phyloP scores from a whole-genome alignment of 1,139 yeast genomes.

The Sugiyamaella sp. region DNA sequence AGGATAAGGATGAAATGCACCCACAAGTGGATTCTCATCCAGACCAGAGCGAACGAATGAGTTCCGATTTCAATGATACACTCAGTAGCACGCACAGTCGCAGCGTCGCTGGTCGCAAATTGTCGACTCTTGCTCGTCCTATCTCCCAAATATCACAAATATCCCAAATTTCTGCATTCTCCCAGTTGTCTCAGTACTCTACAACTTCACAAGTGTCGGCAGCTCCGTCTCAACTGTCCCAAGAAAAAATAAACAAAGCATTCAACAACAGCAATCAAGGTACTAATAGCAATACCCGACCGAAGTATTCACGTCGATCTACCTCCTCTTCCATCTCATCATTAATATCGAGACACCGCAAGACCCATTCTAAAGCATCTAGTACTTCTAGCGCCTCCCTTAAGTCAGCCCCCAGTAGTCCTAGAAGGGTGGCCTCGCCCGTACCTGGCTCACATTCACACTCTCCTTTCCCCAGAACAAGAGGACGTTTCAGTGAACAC shows the following conservation, averaged over 20 bases:
- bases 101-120: not conserved
- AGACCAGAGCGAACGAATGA: not conserved
- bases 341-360: constrained; percentile 31
- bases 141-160: constrained; percentile 68
- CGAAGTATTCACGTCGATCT: constrained; percentile 35
- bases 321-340: constrained; percentile 43
- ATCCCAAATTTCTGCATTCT: constrained; percentile 61
- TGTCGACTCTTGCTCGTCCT: constrained; percentile 49
- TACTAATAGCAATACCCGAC: constrained; percentile 23
- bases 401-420: constrained; percentile 31
- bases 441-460: constrained; percentile 16
- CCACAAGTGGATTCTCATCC: not conserved
- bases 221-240: constrained; percentile 33
- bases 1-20: not conserved
- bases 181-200: constrained; percentile 57
- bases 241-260: constrained; percentile 21
- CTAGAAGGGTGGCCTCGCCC: constrained; percentile 24
- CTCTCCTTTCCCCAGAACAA: constrained; percentile 22
- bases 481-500: constrained; percentile 33
- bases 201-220: constrained; percentile 35
- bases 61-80: constrained; percentile 10
- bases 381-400: constrained; percentile 40
- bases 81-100: not conserved
- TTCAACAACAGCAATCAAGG: not conserved
- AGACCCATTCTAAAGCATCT: constrained; percentile 39